Conservation (phyloP, 179 eudicot species). For the Drosera spatulata region DNA sequence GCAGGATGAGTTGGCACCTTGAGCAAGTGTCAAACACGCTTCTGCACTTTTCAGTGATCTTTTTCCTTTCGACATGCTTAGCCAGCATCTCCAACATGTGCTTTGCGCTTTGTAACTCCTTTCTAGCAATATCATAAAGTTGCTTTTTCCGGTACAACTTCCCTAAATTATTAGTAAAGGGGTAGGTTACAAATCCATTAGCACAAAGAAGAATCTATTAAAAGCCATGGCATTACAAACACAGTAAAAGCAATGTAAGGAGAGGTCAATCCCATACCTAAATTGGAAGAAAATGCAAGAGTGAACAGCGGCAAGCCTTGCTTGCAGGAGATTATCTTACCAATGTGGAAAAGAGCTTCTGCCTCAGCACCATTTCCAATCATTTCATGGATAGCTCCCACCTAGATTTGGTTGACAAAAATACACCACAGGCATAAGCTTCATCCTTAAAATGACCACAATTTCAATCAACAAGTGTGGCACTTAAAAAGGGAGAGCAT, state of each 20-base stretch:
- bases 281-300: constrained; percentile 48
- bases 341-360: constrained; percentile 62
- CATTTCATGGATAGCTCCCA: constrained; percentile 63
- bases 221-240: background rate
- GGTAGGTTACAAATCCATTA: constrained; percentile 4
- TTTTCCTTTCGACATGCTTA: no score
- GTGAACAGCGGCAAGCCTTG: constrained; percentile 53
- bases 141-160: constrained; percentile 47
- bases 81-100: constrained; percentile 19
- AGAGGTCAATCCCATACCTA: constrained; percentile 39
- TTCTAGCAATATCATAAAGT: constrained; percentile 54
- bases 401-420: constrained; percentile 23
- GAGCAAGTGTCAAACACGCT: constrained; percentile 38
- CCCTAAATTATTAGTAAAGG: constrained; percentile 32
- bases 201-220: background rate
- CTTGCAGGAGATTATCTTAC: constrained; percentile 55
- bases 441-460: background rate
- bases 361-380: constrained; percentile 85
- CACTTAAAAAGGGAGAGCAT: constrained; percentile 7
- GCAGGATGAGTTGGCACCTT: constrained; percentile 50
- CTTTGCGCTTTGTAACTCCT: constrained; percentile 50
- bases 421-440: constrained; percentile 5
- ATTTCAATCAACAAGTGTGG: background rate
- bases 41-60: constrained; percentile 9
- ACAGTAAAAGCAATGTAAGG: background rate